Conservation (phyloP, 805 yeast species). For the Metschnikowia shivogae region DNA sequence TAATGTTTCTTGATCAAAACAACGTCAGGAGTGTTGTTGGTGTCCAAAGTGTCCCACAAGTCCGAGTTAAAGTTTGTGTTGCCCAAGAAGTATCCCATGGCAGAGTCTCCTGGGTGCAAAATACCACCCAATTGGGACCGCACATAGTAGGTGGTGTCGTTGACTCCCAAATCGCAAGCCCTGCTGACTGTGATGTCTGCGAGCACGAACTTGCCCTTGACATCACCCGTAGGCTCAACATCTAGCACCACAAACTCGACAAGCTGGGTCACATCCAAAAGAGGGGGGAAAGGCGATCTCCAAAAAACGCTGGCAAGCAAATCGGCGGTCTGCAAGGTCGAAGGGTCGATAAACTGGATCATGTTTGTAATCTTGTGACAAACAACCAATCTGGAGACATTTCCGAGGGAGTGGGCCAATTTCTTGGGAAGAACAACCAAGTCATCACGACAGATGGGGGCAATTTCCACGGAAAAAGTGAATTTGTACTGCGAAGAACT, state of each 20-base stretch:
- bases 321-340: slow-evolving; percentile 73
- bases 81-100: slow-evolving; percentile 80
- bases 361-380: slow-evolving; percentile 83
- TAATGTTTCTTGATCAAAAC: slow-evolving; percentile 85
- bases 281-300: slow-evolving; percentile 74
- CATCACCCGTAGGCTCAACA: slow-evolving; percentile 84
- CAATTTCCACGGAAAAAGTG: slow-evolving; percentile 88
- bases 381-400: slow-evolving; percentile 72
- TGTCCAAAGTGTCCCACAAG: slow-evolving; percentile 66
- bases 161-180: slow-evolving; percentile 80
- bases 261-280: slow-evolving; percentile 71
- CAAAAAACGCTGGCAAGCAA: slow-evolving; percentile 68
- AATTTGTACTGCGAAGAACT: slow-evolving; percentile 86
- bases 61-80: slow-evolving; percentile 88
- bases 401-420: slow-evolving; percentile 79
- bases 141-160: slow-evolving; percentile 77
- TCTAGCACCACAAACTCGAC: slow-evolving; percentile 87
- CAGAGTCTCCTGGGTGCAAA: slow-evolving; percentile 95
- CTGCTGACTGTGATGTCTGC: slow-evolving; percentile 94
- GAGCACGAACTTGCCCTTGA: slow-evolving; percentile 70
- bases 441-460: slow-evolving; percentile 96
- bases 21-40: slow-evolving; percentile 74
- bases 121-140: slow-evolving; percentile 92
- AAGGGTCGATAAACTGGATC: slow-evolving; percentile 83
- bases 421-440: slow-evolving; percentile 86